Evolutionary conservation across 441 rosid species (phyloP), one percentile per base, ranked within the genome.

Genomic region (Viola pubescens): DNA sequence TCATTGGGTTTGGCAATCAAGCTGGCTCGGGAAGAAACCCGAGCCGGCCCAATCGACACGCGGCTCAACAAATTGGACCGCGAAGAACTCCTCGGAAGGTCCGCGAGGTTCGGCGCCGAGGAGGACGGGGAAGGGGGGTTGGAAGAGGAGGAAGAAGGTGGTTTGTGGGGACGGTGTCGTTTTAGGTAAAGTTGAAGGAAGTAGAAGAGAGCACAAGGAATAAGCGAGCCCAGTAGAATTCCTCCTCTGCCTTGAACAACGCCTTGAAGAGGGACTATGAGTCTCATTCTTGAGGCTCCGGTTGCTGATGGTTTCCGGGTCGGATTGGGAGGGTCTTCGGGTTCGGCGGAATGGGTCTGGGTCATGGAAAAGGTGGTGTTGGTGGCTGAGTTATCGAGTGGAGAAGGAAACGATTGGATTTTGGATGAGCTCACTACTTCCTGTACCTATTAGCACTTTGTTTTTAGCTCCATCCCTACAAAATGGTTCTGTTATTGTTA

Each of bases 231-330:
- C 42, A 91, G 62, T 56, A 91, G 73, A 7, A 91, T 74, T 11
- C 98, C 98, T 13, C 96, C 96, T 48, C 98, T 77, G 19, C 94
- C 96, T 57, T 91, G 96, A 52, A 88, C 96, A 40, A 91, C 78
- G 10, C 96, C 98, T 51, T 72, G 72, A 43, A 72, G 69, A 6
- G 76, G 76, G 52, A 72, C 76, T 19, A 72, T 48, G 44, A 72
- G 72, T 55, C 76, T 72, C 76, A 72, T 72, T 54, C 71, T 71
- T 6, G 9, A 53, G 52, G 26, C 11, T 19, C 39, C 61, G 52
- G 11, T 41, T n/a, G 11, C n/a, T 37, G 65, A 14, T 39, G 45
- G 54, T 44, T 43, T 7, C 39, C 8, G 61, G 54, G 37, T 39
- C 58, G 41, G 50, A 34, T 37, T 52, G 40, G 56, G 37, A 4